These are phyloP conservation scores for Chytriomyces sp. DNA, from an alignment of 192 early-diverging fungal genomes.

Conservation along the genomic window DNA sequence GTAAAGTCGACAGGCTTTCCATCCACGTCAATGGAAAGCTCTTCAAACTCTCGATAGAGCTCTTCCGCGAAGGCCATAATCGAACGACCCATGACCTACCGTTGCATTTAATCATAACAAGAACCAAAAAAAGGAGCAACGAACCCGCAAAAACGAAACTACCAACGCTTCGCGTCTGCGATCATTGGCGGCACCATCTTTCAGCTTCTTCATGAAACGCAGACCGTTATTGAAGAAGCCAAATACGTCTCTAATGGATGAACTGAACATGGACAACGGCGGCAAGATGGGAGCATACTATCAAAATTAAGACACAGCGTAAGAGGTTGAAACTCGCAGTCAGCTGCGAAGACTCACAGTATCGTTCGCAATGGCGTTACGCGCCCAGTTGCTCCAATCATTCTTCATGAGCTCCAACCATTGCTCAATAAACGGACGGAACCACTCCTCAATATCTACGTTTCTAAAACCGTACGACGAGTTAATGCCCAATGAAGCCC, in stretches of 20 bases:
- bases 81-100: slow-evolving; percentile 21
- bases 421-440: slow-evolving; percentile 66
- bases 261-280: slow-evolving; percentile 62
- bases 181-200: slow-evolving; percentile 59
- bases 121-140: slow-evolving; percentile 1
- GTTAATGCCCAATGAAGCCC: background rate
- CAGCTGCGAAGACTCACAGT: slow-evolving; percentile 53
- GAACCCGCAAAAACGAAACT: slow-evolving; percentile 66
- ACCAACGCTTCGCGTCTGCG: slow-evolving; percentile 59
- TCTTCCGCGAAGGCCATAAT: background rate
- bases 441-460: slow-evolving; percentile 74
- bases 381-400: slow-evolving; percentile 73
- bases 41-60: slow-evolving; percentile 6
- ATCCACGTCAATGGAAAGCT: background rate
- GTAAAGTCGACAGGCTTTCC: background rate
- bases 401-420: slow-evolving; percentile 66
- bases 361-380: slow-evolving; percentile 67
- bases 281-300: slow-evolving; percentile 48
- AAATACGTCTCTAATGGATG: slow-evolving; percentile 80
- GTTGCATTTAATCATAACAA: background rate
- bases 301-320: background rate
- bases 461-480: slow-evolving; percentile 33
- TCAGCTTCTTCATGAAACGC: slow-evolving; percentile 68
- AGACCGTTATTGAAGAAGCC: slow-evolving; percentile 74
- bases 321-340: too few relatives aligned